Percentiles rank a stretch among this genome's conserved stretches.
phyloP scores from a whole-genome alignment of 441 rosid species.

The Mallotus repandus region DNA sequence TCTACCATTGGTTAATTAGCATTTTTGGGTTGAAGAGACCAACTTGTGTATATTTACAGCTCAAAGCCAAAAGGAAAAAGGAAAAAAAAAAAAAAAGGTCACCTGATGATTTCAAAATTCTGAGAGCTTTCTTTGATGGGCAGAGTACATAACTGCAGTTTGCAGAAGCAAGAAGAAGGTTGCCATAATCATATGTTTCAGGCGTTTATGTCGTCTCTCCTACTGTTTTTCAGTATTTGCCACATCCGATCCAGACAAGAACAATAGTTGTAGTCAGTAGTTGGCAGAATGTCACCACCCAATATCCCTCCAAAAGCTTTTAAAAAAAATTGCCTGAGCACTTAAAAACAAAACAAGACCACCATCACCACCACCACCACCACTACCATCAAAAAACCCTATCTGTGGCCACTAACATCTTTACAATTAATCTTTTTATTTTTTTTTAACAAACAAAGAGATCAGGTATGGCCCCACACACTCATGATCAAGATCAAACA shows the following conservation, averaged over 20 bases:
- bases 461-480: slow-evolving; percentile 27
- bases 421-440: neutral
- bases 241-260: slow-evolving; percentile 31
- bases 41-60: neutral
- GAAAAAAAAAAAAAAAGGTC: neutral
- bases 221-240: slow-evolving; percentile 26
- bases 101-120: slow-evolving; percentile 4
- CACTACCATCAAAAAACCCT: slow-evolving; percentile 7
- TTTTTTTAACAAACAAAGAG: slow-evolving; percentile 16
- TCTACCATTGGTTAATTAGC: no score
- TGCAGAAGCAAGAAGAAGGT: slow-evolving; percentile 14
- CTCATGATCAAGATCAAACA: slow-evolving; percentile 1
- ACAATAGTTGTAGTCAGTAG: slow-evolving; percentile 14
- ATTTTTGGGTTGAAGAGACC: neutral
- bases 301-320: slow-evolving; percentile 7
- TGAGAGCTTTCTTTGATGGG: neutral
- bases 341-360: neutral
- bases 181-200: slow-evolving; percentile 1
- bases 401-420: slow-evolving; percentile 10
- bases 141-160: neutral
- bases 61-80: no score
- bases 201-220: slow-evolving; percentile 16
- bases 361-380: neutral
- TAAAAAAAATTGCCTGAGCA: slow-evolving; percentile 3
- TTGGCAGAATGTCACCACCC: slow-evolving; percentile 19